Base-by-base conservation (phyloP, 192 early-diverging fungal genomes). In the Chytriomyces sp. region DNA sequence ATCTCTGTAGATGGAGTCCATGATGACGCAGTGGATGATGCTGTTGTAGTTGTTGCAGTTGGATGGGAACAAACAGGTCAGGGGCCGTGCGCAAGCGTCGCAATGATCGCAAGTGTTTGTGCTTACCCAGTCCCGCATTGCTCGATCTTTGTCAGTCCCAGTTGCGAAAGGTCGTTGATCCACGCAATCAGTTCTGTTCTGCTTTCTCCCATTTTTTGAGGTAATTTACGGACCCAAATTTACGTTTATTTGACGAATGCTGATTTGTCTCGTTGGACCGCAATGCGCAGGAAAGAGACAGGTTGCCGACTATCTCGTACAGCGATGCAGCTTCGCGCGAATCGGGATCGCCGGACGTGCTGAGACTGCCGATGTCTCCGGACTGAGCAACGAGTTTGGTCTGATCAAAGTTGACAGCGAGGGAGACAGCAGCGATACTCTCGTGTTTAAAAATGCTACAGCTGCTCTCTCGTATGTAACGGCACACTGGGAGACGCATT, bases 121-220 rank as follows among this genome's bases (percentile, higher is more conserved):
- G 50, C 45, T 24, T 44, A 75, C 20, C 93, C 97, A 75, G 93
- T 92, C 46, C 98, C 98, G 44, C 92, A 92, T 77, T 98, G 96
- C 83, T 99, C 97, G 13, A 99, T 88, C 77, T 96, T 97, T 65
- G 92, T 96, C 83, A 95, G 94, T 80, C 89, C 93, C 72, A 96
- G 85, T 75, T 94, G 92, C 68, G 95, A 88, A 44, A 99, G 91
- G 72, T 95, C 94, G 81, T 99, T 99, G 77, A 97, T 72, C 98
- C 98, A 98, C 13, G 87, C 90, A 23, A 99, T 80, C 47, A 99
- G 87, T 79, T 97, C 96, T 48, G 91, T 91, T 83, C 96, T 11
- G 18, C 18, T 24, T 35, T 71, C 69, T 11, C 69, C 69, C 69
- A 71, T 45, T 57, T 57, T 20, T 57, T 35, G 28, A 35, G 28